A percentile compares a stretch with the other conserved stretches of the same genome.
Evolutionary conservation across 2,329 filamentous ascomycete genomes (phyloP).

Genomic region (Colletotrichum sidae): DNA sequence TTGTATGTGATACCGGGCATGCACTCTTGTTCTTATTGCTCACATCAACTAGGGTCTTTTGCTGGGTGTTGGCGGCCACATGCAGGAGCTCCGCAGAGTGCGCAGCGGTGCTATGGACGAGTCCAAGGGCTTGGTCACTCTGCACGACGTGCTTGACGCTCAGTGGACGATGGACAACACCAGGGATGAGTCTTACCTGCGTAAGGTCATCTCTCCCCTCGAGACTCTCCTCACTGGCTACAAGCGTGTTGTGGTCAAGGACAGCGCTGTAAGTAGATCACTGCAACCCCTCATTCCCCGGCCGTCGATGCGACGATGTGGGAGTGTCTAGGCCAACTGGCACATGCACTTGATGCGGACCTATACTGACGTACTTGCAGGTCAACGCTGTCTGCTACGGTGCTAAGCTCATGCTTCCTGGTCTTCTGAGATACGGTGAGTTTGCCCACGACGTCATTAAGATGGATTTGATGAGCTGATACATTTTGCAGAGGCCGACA

Average conservation of each 20-base stretch:
- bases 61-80: slow-evolving; percentile 89
- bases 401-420: slow-evolving; percentile 98
- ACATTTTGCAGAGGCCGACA: slow-evolving; percentile 76
- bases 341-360: neutral
- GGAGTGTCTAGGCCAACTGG: slow-evolving; percentile 13
- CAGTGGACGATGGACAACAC: slow-evolving; percentile 98
- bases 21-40: slow-evolving; percentile 26
- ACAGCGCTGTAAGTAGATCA: slow-evolving; percentile 68
- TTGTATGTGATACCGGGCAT: slow-evolving; percentile 56
- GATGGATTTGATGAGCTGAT: slow-evolving; percentile 42
- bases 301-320: slow-evolving; percentile 23
- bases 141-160: slow-evolving; percentile 95
- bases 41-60: slow-evolving; percentile 63
- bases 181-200: slow-evolving; percentile 87
- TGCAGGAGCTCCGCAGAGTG: slow-evolving; percentile 97
- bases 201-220: slow-evolving; percentile 89
- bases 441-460: slow-evolving; percentile 40
- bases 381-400: slow-evolving; percentile 99
- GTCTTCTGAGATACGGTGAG: slow-evolving; percentile 89
- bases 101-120: slow-evolving; percentile 96
- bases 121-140: slow-evolving; percentile 86
- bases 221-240: slow-evolving; percentile 93
- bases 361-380: slow-evolving; percentile 27
- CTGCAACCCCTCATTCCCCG: slow-evolving; percentile 20
- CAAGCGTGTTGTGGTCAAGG: slow-evolving; percentile 98